These are phyloP conservation scores for Daldinia bambusicola DNA, from an alignment of 495 filamentous ascomycete species.

Conservation along the genomic window DNA sequence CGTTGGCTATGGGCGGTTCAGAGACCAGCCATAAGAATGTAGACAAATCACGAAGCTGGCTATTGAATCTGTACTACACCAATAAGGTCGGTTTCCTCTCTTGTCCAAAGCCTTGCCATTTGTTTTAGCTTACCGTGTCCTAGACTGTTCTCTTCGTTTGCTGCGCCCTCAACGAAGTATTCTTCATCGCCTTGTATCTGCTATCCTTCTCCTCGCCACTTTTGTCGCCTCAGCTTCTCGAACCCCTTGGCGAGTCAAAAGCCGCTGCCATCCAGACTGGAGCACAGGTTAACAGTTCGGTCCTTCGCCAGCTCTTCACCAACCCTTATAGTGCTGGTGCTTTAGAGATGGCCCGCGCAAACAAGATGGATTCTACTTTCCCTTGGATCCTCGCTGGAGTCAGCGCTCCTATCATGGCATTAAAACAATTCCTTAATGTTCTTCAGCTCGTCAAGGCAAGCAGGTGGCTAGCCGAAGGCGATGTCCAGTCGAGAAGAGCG, in stretches of 20 bases:
- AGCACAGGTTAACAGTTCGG: constrained; percentile 70
- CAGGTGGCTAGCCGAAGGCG: constrained; percentile 91
- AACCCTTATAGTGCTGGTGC: constrained; percentile 91
- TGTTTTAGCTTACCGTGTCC: constrained; percentile 28
- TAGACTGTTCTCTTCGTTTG: constrained; percentile 91
- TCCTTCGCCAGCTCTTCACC: constrained; percentile 73
- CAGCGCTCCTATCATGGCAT: constrained; percentile 83
- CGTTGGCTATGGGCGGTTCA: constrained; percentile 79
- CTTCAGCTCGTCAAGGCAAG: constrained; percentile 94
- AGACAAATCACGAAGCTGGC: constrained; percentile 76
- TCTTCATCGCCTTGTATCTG: constrained; percentile 98
- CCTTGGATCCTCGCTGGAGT: constrained; percentile 91
- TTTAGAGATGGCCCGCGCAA: constrained; percentile 87
- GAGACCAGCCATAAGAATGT: constrained; percentile 93
- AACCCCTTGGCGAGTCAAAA: constrained; percentile 56
- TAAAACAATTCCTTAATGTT: constrained; percentile 94
- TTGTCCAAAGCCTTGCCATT: background rate
- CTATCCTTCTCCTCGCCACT: constrained; percentile 92
- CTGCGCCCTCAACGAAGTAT: constrained; percentile 91
- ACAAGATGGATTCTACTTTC: constrained; percentile 80
- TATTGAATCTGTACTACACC: constrained; percentile 95
- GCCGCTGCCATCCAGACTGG: constrained; percentile 69
- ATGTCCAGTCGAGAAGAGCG: constrained; percentile 66
- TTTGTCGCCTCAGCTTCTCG: constrained; percentile 83
- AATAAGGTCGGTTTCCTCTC: constrained; percentile 75